phyloP scores from a whole-genome alignment of 1,284 basidiomycete species.

The Cryptococcus jaspeensis region DNA sequence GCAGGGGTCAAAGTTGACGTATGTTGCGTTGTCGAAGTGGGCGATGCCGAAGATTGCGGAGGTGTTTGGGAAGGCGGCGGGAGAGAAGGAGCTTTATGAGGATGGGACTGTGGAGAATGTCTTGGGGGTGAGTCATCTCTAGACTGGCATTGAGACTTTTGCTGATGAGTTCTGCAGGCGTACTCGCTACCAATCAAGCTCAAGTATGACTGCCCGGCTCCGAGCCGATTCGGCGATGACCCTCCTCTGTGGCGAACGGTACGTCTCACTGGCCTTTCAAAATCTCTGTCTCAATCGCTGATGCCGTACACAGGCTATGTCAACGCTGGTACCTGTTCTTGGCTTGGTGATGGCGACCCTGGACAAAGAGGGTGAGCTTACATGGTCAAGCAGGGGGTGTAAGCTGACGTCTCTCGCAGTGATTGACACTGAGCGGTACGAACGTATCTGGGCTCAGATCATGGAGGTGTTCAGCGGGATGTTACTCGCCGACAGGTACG shows the following conservation, averaged over 20 bases:
- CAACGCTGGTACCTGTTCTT: slow-evolving; percentile 16
- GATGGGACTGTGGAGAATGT: slow-evolving; percentile 81
- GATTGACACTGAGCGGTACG: slow-evolving; percentile 62
- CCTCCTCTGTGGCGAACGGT: slow-evolving; percentile 89
- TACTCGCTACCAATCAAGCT: slow-evolving; percentile 87
- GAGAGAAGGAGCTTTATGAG: slow-evolving; percentile 58
- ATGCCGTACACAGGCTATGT: slow-evolving; percentile 28
- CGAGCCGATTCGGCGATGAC: slow-evolving; percentile 81
- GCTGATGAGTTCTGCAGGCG: slow-evolving; percentile 57
- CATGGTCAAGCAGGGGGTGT: too few relatives aligned
- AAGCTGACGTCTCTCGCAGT: slow-evolving; percentile 47
- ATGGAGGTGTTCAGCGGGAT: slow-evolving; percentile 78
- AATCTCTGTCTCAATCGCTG: background rate
- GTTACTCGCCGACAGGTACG: slow-evolving; percentile 80
- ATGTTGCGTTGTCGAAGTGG: slow-evolving; percentile 81
- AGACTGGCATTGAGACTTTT: background rate
- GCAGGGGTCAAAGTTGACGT: slow-evolving; percentile 66
- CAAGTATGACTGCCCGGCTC: slow-evolving; percentile 87
- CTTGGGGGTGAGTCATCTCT: slow-evolving; percentile 62
- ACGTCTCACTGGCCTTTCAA: slow-evolving; percentile 44
- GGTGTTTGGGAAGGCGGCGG: slow-evolving; percentile 59
- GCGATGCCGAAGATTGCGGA: slow-evolving; percentile 79
- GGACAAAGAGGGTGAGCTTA: slow-evolving; percentile 15
- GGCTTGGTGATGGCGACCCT: slow-evolving; percentile 23
- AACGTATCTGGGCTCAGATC: slow-evolving; percentile 81